Evolutionary conservation across 2,329 filamentous ascomycete species (phyloP).

Genomic region (Cryphonectria naterciae): DNA sequence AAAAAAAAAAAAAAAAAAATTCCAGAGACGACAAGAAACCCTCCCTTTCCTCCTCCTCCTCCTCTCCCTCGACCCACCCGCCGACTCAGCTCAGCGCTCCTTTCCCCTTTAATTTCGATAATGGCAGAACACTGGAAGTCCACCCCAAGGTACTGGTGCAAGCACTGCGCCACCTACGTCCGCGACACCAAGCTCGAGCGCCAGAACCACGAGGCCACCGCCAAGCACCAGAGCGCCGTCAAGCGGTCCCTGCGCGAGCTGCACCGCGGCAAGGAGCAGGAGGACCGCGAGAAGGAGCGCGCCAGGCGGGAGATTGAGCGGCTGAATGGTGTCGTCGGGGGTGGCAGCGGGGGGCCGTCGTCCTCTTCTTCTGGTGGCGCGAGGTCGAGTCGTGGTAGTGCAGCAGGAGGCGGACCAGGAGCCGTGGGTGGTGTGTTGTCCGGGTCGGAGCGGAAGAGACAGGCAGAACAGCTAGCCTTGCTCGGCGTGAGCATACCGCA

Average conservation of each 20-base stretch:
- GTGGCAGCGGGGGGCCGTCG: background rate
- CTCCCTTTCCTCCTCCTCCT: background rate
- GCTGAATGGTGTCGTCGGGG: slow-evolving; percentile 72
- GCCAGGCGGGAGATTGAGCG: slow-evolving; percentile 85
- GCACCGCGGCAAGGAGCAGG: slow-evolving; percentile 80
- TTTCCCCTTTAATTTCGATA: background rate
- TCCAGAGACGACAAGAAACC: background rate
- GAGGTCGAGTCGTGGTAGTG: background rate
- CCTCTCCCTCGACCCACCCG: background rate
- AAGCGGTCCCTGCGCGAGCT: slow-evolving; percentile 90
- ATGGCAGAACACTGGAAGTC: slow-evolving; percentile 99
- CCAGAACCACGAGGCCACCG: slow-evolving; percentile 85
- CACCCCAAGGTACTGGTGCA: slow-evolving; percentile 97
- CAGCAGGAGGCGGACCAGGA: background rate
- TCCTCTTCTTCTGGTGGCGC: background rate
- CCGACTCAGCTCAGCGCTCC: background rate
- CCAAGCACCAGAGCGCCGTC: slow-evolving; percentile 80
- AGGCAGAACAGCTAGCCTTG: slow-evolving; percentile 84
- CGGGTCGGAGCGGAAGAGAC: slow-evolving; percentile 73
- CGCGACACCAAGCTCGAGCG: slow-evolving; percentile 91
- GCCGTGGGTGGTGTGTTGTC: slow-evolving; percentile 39
- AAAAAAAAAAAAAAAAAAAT: no score
- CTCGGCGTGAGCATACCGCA: slow-evolving; percentile 86
- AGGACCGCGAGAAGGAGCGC: slow-evolving; percentile 79
- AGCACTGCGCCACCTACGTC: slow-evolving; percentile 88